phyloP scores from a whole-genome alignment of 352 stramenopile genomes.

The Phytophthora constricta region DNA sequence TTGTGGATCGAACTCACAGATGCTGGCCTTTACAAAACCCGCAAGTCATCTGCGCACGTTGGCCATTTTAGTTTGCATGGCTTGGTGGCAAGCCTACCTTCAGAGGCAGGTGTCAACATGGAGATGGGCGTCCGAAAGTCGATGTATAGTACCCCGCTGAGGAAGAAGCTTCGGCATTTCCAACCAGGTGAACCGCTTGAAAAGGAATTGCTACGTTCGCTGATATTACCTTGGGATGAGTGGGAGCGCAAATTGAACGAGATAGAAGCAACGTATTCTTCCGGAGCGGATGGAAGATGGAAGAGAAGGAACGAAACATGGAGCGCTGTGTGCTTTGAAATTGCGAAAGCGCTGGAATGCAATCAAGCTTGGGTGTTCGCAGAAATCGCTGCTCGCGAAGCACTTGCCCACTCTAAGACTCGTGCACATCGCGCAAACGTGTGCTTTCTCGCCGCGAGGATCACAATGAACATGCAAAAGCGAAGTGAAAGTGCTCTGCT shows the following conservation, averaged over 20 bases:
- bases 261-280: conserved; percentile 11
- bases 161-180: conserved; percentile 20
- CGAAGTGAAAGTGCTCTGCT: conserved; percentile 23
- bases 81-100: conserved; percentile 46
- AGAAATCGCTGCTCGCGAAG: conserved; percentile 30
- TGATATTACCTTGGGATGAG: conserved; percentile 36
- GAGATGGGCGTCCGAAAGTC: conserved; percentile 42
- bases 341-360: conserved; percentile 45
- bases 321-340: conserved; percentile 45
- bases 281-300: conserved; percentile 11
- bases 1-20: conserved; percentile 45
- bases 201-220: conserved; percentile 10
- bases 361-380: conserved; percentile 48
- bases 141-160: conserved; percentile 23
- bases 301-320: conserved; percentile 49
- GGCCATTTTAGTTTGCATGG: conserved; percentile 54
- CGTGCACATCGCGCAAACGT: conserved; percentile 27
- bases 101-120: conserved; percentile 43
- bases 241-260: conserved; percentile 38
- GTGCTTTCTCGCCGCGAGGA: conserved; percentile 40
- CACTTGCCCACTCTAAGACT: conserved; percentile 34
- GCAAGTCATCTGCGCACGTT: conserved; percentile 38
- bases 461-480: conserved; percentile 28
- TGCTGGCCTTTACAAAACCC: conserved; percentile 40
- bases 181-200: conserved; percentile 7